Evolutionary conservation across 306 rosid genomes (phyloP).

Genomic region (Macrotyloma uniflorum): DNA sequence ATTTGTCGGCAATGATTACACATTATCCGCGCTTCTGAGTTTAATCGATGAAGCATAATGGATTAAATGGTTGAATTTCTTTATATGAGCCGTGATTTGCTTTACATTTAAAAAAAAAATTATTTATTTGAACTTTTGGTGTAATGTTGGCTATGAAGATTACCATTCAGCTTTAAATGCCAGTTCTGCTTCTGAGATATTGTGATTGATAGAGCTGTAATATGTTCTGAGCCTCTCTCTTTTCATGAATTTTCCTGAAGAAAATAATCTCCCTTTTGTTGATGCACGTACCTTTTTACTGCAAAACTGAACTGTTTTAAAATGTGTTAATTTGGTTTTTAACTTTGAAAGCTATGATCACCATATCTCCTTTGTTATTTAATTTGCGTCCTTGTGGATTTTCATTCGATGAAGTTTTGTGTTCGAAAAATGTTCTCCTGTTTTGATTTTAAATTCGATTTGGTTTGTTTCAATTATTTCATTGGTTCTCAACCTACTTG

Average conservation of each 20-base stretch:
- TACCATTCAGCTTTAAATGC: slow-evolving; percentile 74
- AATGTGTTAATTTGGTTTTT: background rate
- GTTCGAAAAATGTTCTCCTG: background rate
- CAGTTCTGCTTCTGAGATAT: slow-evolving; percentile 96
- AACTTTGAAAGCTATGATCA: no score
- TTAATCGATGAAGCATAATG: slow-evolving; percentile 60
- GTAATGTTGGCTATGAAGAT: slow-evolving; percentile 60
- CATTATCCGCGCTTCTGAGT: slow-evolving; percentile 75
- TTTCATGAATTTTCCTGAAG: background rate
- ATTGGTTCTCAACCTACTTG: slow-evolving; percentile 34
- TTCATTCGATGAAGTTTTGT: background rate
- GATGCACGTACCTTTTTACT: background rate
- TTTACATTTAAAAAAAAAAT: no score
- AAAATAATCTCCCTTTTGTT: background rate
- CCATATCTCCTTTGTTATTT: no score
- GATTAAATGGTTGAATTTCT: slow-evolving; percentile 77
- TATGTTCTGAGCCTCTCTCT: slow-evolving; percentile 58
- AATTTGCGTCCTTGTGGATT: no score
- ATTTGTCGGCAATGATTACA: slow-evolving; percentile 55
- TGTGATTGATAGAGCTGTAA: slow-evolving; percentile 88
- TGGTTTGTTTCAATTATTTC: background rate
- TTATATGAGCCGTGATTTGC: slow-evolving; percentile 66
- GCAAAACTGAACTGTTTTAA: no score
- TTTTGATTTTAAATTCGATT: background rate
- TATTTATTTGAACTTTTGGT: background rate